Percentiles rank a stretch among this genome's conserved stretches.
Conservation (phyloP, 371 early-diverging fungal species). For the Mucor saturninus region DNA sequence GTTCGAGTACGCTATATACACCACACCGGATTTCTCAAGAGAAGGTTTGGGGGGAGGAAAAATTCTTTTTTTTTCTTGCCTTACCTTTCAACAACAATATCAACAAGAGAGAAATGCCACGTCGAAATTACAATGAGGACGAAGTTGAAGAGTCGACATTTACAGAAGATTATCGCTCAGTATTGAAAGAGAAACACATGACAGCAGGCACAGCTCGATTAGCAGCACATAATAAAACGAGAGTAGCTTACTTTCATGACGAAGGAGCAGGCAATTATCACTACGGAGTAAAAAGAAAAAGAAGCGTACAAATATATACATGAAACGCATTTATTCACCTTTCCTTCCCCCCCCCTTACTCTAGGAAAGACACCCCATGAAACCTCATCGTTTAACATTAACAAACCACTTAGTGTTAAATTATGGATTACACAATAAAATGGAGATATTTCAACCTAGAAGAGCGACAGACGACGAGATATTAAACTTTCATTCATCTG, state of each 20-base stretch:
- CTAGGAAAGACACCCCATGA: conserved; percentile 94
- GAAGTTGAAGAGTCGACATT: conserved; percentile 45
- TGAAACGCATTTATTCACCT: neutral
- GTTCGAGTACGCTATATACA: conserved; percentile 6
- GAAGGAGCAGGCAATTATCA: conserved; percentile 90
- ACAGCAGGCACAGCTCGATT: conserved; percentile 34
- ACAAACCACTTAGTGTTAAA: conserved; percentile 91
- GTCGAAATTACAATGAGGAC: conserved; percentile 35
- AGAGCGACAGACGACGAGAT: conserved; percentile 96
- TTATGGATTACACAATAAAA: conserved; percentile 84
- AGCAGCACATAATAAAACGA: conserved; percentile 57
- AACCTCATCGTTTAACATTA: conserved; percentile 91
- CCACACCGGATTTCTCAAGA: neutral
- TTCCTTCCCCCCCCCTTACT: conserved; percentile 3
- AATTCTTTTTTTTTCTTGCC: conserved; percentile 1
- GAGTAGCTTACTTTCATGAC: conserved; percentile 88
- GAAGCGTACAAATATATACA: neutral
- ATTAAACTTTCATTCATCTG: conserved; percentile 92
- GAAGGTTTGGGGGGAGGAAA: neutral
- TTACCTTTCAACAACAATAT: neutral
- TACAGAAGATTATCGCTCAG: conserved; percentile 43
- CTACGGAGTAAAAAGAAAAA: conserved; percentile 71
- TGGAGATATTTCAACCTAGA: conserved; percentile 91
- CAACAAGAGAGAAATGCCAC: conserved; percentile 33
- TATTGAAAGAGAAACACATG: conserved; percentile 44